Evolutionary conservation across 2,329 filamentous ascomycete species (phyloP).

Genomic region (Trichoderma sp.): DNA sequence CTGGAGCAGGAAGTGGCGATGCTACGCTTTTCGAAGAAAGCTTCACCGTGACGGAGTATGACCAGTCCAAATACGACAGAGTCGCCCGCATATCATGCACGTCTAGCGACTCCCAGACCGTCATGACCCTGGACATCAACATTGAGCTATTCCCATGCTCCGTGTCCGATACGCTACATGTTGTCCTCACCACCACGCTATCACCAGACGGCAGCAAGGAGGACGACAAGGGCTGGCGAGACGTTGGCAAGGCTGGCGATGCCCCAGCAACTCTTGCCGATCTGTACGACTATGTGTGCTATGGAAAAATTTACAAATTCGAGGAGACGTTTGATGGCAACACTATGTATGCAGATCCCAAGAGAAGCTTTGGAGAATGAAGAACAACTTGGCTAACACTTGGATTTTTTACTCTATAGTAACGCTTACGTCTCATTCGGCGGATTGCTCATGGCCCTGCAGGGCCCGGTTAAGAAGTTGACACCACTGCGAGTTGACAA

Average conservation of each 20-base stretch:
- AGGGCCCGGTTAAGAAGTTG: constrained; percentile 94
- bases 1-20: constrained; percentile 63
- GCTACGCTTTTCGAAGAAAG: constrained; percentile 90
- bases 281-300: constrained; percentile 83
- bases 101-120: constrained; percentile 69
- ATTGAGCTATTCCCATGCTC: constrained; percentile 81
- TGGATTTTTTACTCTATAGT: constrained; percentile 44
- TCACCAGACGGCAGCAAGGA: constrained; percentile 81
- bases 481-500: constrained; percentile 89
- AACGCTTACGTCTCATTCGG: constrained; percentile 95
- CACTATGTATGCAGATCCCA: constrained; percentile 62
- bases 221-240: constrained; percentile 77
- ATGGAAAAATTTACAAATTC: constrained; percentile 86
- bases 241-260: constrained; percentile 55
- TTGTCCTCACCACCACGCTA: constrained; percentile 82
- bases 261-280: constrained; percentile 66
- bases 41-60: constrained; percentile 76
- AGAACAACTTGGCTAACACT: background rate
- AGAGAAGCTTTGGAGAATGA: background rate
- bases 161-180: constrained; percentile 71
- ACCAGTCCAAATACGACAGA: constrained; percentile 90
- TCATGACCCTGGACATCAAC: constrained; percentile 89
- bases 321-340: constrained; percentile 76
- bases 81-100: constrained; percentile 80
- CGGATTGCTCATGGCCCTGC: constrained; percentile 82